Evolutionary conservation across 2,329 filamentous ascomycete species (phyloP), one percentile per base, ranked within the genome.

Genomic region (Dothidotthia symphoricarpi): DNA sequence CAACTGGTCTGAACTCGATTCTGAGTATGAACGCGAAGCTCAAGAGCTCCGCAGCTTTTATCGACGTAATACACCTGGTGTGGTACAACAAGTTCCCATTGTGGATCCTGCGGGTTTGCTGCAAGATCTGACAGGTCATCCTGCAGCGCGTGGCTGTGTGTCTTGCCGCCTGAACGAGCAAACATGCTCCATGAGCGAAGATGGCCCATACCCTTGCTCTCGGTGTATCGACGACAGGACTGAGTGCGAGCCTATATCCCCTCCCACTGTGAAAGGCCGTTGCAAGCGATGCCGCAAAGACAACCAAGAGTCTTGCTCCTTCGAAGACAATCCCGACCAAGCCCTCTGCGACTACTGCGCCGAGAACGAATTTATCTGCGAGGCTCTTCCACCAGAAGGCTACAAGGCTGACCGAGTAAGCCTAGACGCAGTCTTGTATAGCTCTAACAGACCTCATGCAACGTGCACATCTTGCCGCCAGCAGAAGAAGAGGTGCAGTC

Each of bases 121-220:
- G 1, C 45, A 59, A n/a, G 62, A 64, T 24, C 34, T 67, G 2
- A 61, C 58, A 4, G 61, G 64, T 1, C 47, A 66, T 17, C 64
- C 67, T 5, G 53, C 30, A 4, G 55, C 59, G 9, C 55, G 63
- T 27, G 65, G 63, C 3, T 72, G 69, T 41, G 43, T 47, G 16
- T 34, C 43, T 3, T 72, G 69, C 38, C 54, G 58, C 11, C 35
- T 34, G 37, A 36, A 41, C 19, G 50, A 16, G 6, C 51, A 24
- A 15, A 22, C 13, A 3, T 69, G 51, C 40, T 58, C 39, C 39
- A 63, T 57, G 55, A 52, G 39, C 36, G 49, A 43, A 49, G 61
- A 48, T n/a, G 54, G 41, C 32, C 37, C 27, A 49, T 70, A 51
- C 35, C 57, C 46, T 19, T 67, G 47, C 42, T 6, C 41, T 1